phyloP scores from a whole-genome alignment of 768 basidiomycete species.

The Boletus huronensis region DNA sequence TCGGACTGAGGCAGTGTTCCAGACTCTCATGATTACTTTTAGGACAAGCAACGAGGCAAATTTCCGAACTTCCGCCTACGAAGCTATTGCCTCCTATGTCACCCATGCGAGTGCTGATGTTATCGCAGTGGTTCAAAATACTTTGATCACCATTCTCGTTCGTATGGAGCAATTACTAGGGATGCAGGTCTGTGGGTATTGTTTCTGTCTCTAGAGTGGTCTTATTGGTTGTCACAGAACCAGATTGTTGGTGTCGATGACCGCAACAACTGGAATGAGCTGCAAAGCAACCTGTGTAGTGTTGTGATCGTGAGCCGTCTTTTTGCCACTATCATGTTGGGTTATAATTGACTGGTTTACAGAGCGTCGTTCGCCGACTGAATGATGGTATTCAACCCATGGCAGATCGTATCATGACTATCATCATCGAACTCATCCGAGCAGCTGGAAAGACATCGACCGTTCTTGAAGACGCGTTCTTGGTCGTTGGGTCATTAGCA shows the following conservation, averaged over 20 bases:
- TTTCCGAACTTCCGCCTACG: slow-evolving; percentile 93
- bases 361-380: slow-evolving; percentile 86
- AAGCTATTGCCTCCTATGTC: slow-evolving; percentile 87
- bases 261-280: slow-evolving; percentile 97
- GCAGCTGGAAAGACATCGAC: slow-evolving; percentile 91
- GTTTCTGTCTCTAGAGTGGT: not conserved
- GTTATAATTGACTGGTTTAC: slow-evolving; percentile 10
- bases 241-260: slow-evolving; percentile 95
- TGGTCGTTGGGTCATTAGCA: slow-evolving; percentile 86
- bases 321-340: not conserved
- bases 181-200: slow-evolving; percentile 66
- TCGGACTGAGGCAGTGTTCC: not conserved
- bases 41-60: slow-evolving; percentile 87
- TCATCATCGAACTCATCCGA: slow-evolving; percentile 79
- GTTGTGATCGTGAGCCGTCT: slow-evolving; percentile 69
- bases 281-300: slow-evolving; percentile 92
- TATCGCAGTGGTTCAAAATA: slow-evolving; percentile 77
- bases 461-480: slow-evolving; percentile 93
- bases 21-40: slow-evolving; percentile 12
- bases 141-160: slow-evolving; percentile 74
- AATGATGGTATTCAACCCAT: slow-evolving; percentile 79
- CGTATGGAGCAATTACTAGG: slow-evolving; percentile 86
- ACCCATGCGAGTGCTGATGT: slow-evolving; percentile 77
- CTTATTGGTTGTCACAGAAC: slow-evolving; percentile 45
- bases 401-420: slow-evolving; percentile 93